A percentile compares a stretch with the other conserved stretches of the same genome.
These are phyloP conservation scores for Kokia cookei DNA, from an alignment of 441 rosid genomes.

Conservation along the genomic window DNA sequence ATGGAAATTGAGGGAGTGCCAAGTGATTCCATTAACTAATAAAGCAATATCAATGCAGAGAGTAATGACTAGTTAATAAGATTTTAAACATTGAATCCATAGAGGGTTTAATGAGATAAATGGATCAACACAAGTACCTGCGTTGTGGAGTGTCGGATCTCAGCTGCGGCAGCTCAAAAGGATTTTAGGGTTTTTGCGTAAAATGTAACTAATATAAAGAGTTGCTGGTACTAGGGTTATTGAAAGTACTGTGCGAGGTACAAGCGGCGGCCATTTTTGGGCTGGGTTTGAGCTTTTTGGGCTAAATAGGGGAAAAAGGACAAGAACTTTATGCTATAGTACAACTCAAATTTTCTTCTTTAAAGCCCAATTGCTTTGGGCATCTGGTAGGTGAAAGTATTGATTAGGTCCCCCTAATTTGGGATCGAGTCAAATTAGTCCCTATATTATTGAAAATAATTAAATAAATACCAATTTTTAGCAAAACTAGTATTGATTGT, in stretches of 20 bases:
- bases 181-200: background rate
- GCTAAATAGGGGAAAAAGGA: background rate
- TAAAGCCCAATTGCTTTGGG: too few relatives aligned
- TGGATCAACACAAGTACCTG: background rate
- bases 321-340: background rate
- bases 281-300: background rate
- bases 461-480: too few relatives aligned
- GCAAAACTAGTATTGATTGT: too few relatives aligned
- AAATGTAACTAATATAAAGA: background rate
- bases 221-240: background rate
- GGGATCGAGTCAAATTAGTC: too few relatives aligned
- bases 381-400: too few relatives aligned
- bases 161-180: background rate
- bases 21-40: too few relatives aligned
- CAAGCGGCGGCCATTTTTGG: background rate
- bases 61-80: too few relatives aligned
- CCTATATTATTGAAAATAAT: too few relatives aligned
- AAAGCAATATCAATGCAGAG: too few relatives aligned
- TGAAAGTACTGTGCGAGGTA: background rate
- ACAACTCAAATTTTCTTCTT: background rate
- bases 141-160: background rate
- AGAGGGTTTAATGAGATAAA: background rate
- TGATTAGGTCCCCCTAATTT: too few relatives aligned
- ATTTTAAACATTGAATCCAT: too few relatives aligned
- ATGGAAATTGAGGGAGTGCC: too few relatives aligned